Evolutionary conservation across 108 stramenopile genomes (phyloP).

Genomic region (Nitzschia inconspicua): DNA sequence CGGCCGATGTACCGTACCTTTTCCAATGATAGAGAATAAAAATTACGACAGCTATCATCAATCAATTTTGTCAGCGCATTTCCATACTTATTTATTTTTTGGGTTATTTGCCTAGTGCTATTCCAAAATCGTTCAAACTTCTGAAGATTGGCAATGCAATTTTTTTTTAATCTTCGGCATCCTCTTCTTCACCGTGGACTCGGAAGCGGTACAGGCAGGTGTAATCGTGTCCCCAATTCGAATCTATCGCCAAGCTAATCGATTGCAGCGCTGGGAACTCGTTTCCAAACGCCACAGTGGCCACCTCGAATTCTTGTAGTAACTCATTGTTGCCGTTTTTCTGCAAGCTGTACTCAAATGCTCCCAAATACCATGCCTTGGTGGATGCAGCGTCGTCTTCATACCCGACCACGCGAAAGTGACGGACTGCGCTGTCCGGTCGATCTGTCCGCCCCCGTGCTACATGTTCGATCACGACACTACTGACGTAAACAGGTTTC

Average conservation of each 20-base stretch:
- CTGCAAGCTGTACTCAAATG: constrained; percentile 37
- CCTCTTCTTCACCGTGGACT: constrained; percentile 48
- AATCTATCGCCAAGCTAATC: constrained; percentile 70
- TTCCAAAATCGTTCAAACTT: too few relatives aligned
- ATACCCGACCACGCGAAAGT: constrained; percentile 65
- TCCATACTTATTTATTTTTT: too few relatives aligned
- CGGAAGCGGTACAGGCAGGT: constrained; percentile 81
- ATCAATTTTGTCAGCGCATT: too few relatives aligned
- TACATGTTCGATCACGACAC: constrained; percentile 66
- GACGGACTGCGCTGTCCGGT: constrained; percentile 38
- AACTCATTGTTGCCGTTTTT: constrained; percentile 4
- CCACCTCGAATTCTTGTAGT: constrained; percentile 62
- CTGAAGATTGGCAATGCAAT: too few relatives aligned
- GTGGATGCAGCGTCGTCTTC: constrained; percentile 54
- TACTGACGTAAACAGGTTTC: constrained; percentile 39
- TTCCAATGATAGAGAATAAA: too few relatives aligned
- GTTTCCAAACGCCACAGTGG: constrained; percentile 27
- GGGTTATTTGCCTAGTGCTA: too few relatives aligned
- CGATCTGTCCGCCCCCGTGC: constrained; percentile 32
- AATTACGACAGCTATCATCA: too few relatives aligned
- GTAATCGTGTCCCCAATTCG: constrained; percentile 72
- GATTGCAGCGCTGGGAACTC: constrained; percentile 58
- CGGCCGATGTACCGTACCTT: too few relatives aligned
- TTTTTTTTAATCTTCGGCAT: too few relatives aligned
- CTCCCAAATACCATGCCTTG: constrained; percentile 52